These are phyloP conservation scores for Fusarium caatingaense DNA, from an alignment of 2,329 filamentous ascomycete genomes.

Conservation along the genomic window DNA sequence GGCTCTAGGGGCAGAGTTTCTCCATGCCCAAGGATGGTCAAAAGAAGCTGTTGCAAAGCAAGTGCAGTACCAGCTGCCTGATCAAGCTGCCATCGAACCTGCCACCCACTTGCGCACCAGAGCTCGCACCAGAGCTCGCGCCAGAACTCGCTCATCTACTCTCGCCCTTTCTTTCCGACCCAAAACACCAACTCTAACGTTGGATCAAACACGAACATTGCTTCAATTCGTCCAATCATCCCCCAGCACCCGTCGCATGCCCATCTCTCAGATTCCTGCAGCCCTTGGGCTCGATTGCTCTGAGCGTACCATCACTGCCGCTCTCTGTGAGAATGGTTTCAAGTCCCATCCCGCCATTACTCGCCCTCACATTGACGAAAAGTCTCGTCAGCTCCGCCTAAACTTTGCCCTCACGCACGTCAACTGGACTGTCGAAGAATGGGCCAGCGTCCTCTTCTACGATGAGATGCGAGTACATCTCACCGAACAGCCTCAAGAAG, in stretches of 20 bases:
- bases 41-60: background rate
- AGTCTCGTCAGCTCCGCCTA: conserved; percentile 18
- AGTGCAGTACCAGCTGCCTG: background rate
- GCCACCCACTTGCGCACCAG: background rate
- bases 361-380: conserved; percentile 20
- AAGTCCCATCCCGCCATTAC: conserved; percentile 11
- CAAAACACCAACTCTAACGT: background rate
- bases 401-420: conserved; percentile 20
- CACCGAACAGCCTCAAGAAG: background rate
- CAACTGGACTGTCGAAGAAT: conserved; percentile 29
- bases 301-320: conserved; percentile 2
- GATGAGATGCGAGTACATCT: conserved; percentile 5
- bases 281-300: conserved; percentile 15
- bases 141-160: background rate
- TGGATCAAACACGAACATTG: conserved; percentile 5
- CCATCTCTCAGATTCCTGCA: conserved; percentile 6
- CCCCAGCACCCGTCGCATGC: conserved; percentile 18
- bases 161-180: background rate
- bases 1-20: background rate
- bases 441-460: conserved; percentile 27
- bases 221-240: conserved; percentile 26
- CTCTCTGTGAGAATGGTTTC: no score
- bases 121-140: background rate
- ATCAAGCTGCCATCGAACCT: background rate
- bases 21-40: conserved; percentile 1